Evolutionary conservation across 257 asterid species (phyloP).

Genomic region (Solanum sparsipilum): DNA sequence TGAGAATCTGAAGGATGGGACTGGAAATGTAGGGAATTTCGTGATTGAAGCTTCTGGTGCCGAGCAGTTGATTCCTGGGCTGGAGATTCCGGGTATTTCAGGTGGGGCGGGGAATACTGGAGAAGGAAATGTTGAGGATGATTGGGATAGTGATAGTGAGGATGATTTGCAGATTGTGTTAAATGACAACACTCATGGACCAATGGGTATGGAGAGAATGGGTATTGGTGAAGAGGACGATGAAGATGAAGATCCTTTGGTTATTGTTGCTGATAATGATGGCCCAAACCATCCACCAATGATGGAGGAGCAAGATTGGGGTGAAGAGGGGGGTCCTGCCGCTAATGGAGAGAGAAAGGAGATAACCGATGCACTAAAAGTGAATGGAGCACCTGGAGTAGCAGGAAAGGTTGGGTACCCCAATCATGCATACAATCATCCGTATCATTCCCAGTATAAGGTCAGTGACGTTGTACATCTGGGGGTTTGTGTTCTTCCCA

Average conservation of each 20-base stretch:
- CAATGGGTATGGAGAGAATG: conserved; percentile 43
- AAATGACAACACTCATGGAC: conserved; percentile 46
- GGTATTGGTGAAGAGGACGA: conserved; percentile 26
- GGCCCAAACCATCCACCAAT: conserved; percentile 36
- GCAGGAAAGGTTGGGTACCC: conserved; percentile 59
- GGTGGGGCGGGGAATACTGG: conserved; percentile 24
- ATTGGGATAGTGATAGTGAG: conserved; percentile 66
- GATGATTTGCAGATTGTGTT: conserved; percentile 79
- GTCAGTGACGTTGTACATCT: conserved; percentile 57
- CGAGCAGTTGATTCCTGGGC: conserved; percentile 33
- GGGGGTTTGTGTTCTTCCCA: conserved; percentile 31
- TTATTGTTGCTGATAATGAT: conserved; percentile 63
- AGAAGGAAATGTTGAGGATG: conserved; percentile 28
- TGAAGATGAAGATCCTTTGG: conserved; percentile 68
- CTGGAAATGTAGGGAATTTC: conserved; percentile 10
- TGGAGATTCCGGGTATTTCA: conserved; percentile 41
- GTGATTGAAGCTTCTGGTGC: conserved; percentile 5
- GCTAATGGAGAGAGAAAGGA: conserved; percentile 78
- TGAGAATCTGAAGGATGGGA: conserved; percentile 4
- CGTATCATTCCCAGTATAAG: conserved; percentile 88
- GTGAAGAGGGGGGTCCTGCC: conserved; percentile 44
- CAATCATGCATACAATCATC: conserved; percentile 61
- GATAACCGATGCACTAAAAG: conserved; percentile 40
- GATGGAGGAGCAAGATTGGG: conserved; percentile 70
- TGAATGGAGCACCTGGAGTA: conserved; percentile 42